Conservation (phyloP, 1,139 yeast genomes). For the Taiozyma sp. region DNA sequence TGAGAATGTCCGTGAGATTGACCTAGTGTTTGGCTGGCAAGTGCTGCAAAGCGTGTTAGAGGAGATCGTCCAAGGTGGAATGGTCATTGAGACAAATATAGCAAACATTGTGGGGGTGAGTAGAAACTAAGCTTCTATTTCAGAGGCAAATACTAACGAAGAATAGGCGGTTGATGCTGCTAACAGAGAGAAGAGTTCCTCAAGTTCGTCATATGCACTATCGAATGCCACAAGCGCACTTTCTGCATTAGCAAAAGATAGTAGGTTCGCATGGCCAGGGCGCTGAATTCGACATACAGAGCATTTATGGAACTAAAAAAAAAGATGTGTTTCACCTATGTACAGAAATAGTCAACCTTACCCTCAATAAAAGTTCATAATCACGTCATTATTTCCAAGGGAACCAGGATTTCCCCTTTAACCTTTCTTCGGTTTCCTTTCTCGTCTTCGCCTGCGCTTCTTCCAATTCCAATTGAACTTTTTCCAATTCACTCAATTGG, state of each 20-base stretch:
- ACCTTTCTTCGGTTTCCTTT: conserved; percentile 31
- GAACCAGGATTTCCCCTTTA: conserved; percentile 35
- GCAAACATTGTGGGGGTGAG: conserved; percentile 53
- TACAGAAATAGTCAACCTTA: not conserved
- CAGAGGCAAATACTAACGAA: conserved; percentile 1
- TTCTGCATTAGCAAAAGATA: conserved; percentile 41
- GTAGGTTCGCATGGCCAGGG: conserved; percentile 39
- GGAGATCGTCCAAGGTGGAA: conserved; percentile 95
- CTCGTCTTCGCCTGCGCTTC: conserved; percentile 35
- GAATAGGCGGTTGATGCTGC: conserved; percentile 25
- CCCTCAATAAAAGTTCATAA: not conserved
- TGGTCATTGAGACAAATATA: conserved; percentile 96
- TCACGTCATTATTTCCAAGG: conserved; percentile 25
- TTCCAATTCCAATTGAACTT: conserved; percentile 40
- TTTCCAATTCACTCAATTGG: conserved; percentile 42
- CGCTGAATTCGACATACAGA: conserved; percentile 2
- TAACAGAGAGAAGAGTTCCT: conserved; percentile 14
- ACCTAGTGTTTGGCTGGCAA: conserved; percentile 96
- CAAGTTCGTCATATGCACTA: conserved; percentile 26
- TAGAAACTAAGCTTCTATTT: not conserved
- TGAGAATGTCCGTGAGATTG: conserved; percentile 91
- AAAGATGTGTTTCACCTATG: not conserved
- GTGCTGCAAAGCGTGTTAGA: conserved; percentile 87
- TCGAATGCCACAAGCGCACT: conserved; percentile 37
- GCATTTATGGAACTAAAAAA: not conserved